phyloP scores from a whole-genome alignment of 345 rosid species.

The Luvunga scandens region DNA sequence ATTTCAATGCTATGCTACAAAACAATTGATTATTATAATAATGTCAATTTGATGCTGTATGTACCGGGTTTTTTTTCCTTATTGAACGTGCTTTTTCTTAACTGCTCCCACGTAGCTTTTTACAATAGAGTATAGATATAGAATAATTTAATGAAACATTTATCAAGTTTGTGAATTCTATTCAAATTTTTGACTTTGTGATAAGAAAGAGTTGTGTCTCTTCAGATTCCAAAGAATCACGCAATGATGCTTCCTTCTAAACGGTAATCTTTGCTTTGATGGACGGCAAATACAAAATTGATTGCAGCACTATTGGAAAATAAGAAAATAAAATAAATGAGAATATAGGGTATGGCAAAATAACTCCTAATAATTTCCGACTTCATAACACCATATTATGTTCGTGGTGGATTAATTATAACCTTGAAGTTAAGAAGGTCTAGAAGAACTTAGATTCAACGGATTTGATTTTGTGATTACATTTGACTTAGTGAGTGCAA shows the following conservation, averaged over 20 bases:
- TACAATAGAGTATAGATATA: not conserved
- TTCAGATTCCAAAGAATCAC: not conserved
- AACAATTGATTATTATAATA: slow-evolving; percentile 4
- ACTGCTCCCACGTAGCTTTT: slow-evolving; percentile 21
- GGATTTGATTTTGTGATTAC: not conserved
- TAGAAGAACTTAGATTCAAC: not conserved
- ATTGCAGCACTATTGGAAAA: not conserved
- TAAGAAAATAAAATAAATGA: not conserved
- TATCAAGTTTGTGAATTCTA: not conserved
- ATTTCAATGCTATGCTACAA: not conserved
- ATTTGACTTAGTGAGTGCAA: not conserved
- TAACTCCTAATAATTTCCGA: not conserved
- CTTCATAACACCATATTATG: not conserved
- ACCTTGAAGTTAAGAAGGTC: not conserved
- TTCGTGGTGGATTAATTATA: too few relatives aligned
- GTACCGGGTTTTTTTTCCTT: not conserved
- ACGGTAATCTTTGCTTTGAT: not conserved
- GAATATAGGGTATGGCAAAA: not conserved
- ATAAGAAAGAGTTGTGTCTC: not conserved
- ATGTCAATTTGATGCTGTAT: not conserved
- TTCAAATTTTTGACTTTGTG: slow-evolving; percentile 6
- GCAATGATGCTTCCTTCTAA: not conserved
- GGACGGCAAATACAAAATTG: not conserved
- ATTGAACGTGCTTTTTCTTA: slow-evolving; percentile 4
- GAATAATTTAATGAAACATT: not conserved